phyloP scores from a whole-genome alignment of 1,139 yeast genomes.

The Taiozyma onychis region DNA sequence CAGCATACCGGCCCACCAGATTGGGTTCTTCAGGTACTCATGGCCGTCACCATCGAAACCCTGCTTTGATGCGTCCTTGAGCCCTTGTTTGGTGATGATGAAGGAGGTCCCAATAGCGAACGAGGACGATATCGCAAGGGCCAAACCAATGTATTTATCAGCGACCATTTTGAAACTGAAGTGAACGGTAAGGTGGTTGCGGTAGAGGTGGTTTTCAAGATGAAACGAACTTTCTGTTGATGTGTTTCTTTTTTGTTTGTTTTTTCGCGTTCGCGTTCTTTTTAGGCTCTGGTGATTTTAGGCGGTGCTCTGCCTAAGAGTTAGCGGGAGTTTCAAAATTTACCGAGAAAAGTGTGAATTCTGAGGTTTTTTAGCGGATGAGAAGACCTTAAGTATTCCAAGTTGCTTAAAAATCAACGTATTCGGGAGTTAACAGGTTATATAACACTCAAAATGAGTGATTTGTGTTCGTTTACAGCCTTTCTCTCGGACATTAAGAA shows the following conservation, averaged over 20 bases:
- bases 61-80: constrained; percentile 64
- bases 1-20: constrained; percentile 94
- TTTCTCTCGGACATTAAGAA: background rate
- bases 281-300: too few species aligned
- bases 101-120: constrained; percentile 88
- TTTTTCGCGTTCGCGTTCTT: too few species aligned
- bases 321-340: too few species aligned
- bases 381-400: too few species aligned
- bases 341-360: too few species aligned
- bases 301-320: too few species aligned
- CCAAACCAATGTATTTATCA: constrained; percentile 86
- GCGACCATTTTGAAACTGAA: constrained; percentile 20
- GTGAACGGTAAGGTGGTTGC: background rate
- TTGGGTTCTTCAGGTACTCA: constrained; percentile 75
- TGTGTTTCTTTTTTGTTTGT: background rate
- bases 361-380: too few species aligned
- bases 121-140: constrained; percentile 82
- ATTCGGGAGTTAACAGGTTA: too few species aligned
- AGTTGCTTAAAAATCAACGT: too few species aligned
- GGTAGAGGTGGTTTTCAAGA: background rate
- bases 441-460: too few species aligned
- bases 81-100: constrained; percentile 84
- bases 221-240: background rate
- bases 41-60: constrained; percentile 68
- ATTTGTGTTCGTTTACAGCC: too few species aligned